Evolutionary conservation across 2,329 filamentous ascomycete genomes (phyloP).

Genomic region (Aspergillus aculeatus): DNA sequence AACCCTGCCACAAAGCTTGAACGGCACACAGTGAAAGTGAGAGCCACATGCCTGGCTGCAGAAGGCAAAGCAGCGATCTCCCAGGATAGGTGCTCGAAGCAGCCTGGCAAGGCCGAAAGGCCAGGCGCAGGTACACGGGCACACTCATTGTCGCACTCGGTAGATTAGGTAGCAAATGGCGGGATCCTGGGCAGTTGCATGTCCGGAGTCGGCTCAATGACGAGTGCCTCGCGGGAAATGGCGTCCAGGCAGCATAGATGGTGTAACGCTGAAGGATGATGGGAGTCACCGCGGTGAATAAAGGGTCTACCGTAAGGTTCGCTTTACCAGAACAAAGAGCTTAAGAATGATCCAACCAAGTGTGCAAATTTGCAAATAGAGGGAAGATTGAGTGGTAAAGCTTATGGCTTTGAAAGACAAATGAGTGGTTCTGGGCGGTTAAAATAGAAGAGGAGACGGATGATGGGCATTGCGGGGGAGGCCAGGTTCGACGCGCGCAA

Average conservation of each 20-base stretch:
- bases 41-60: slow-evolving; percentile 11
- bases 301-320: background rate
- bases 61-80: slow-evolving; percentile 17
- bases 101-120: slow-evolving; percentile 27
- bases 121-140: slow-evolving; percentile 26
- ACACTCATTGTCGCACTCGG: slow-evolving; percentile 25
- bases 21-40: background rate
- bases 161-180: background rate
- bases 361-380: background rate
- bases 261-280: background rate
- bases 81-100: slow-evolving; percentile 22
- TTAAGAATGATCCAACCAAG: background rate
- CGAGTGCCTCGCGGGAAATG: background rate
- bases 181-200: background rate
- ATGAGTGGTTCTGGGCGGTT: background rate
- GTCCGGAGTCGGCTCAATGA: background rate
- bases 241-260: slow-evolving; percentile 1
- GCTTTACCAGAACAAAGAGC: background rate
- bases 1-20: background rate
- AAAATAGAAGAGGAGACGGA: background rate
- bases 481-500: slow-evolving; percentile 5
- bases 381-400: background rate
- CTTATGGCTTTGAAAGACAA: background rate
- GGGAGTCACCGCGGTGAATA: background rate
- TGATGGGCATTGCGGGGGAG: slow-evolving; percentile 12